Evolutionary conservation across 306 rosid genomes (phyloP).

Genomic region (apple (Malus domestica)): ASM211411v1 NC_041804.1:13707001-13707500

Average conservation of each 20-base stretch:
- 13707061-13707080: slow-evolving; percentile 53
- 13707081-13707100: slow-evolving; percentile 62
- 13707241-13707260: slow-evolving; percentile 53
- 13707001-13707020: not conserved
- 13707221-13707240: slow-evolving; percentile 50
- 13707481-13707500: no score
- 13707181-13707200: slow-evolving; percentile 49
- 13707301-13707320: no score
- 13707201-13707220: slow-evolving; percentile 63
- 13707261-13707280: slow-evolving; percentile 41
- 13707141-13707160: slow-evolving; percentile 70
- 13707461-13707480: no score
- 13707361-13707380: no score
- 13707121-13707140: slow-evolving; percentile 37
- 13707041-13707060: slow-evolving; percentile 67
- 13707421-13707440: no score
- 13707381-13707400: no score
- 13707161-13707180: slow-evolving; percentile 51
- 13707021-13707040: slow-evolving; percentile 29
- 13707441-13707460: no score
- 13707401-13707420: no score
- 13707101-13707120: slow-evolving; percentile 64
- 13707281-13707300: not conserved
- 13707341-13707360: no score
- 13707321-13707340: no score